Evolutionary conservation across 2,329 filamentous ascomycete genomes (phyloP), one percentile per base, ranked within the genome.

Genomic region (Pyrenophora teres): DNA sequence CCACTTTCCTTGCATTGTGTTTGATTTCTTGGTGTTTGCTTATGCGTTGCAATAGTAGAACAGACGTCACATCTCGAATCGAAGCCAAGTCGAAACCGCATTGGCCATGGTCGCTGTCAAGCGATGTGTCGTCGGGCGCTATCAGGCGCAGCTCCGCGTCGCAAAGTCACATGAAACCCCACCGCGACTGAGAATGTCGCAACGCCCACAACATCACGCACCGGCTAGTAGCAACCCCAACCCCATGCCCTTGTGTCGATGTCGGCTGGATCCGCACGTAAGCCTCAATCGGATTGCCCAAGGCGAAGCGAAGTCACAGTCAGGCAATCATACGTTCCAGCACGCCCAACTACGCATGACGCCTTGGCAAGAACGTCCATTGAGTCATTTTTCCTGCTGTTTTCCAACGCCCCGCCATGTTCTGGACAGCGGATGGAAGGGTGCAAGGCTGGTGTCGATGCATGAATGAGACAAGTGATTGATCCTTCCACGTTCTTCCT

Each of bases 281-380:
- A 57, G 50, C 54, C 59, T 60, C 60, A 65, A 56, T 38, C 39
- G 38, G 55, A 15, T 47, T 44, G 2, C 23, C 49, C 67, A 67
- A 66, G 57, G 59, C 60, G 47, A 59, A 55, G 43, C 65, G 63
- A 68, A 58, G 70, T 70, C 62, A 58, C 67, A 69, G 57, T 46
- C 62, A 50, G 68, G 49, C 57, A 63, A 71, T 72, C 68, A 72
- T 57, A 70, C 67, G 64, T 67, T 61, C 62, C 62, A 68, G 60
- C 58, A 65, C 42, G 48, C 62, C 50, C 50, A 44, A 66, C 56
- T 64, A 30, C 50, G 68, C 69, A 68, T 72, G 55, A 68, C 47
- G 41, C 52, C 65, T 65, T 64, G 61, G 63, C 67, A 52, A 13
- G 40, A 56, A 47, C 46, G 37, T 51, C 57, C 61, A 60, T 58